Conservation (phyloP, 768 basidiomycete species). For the Collybia nuda region DNA sequence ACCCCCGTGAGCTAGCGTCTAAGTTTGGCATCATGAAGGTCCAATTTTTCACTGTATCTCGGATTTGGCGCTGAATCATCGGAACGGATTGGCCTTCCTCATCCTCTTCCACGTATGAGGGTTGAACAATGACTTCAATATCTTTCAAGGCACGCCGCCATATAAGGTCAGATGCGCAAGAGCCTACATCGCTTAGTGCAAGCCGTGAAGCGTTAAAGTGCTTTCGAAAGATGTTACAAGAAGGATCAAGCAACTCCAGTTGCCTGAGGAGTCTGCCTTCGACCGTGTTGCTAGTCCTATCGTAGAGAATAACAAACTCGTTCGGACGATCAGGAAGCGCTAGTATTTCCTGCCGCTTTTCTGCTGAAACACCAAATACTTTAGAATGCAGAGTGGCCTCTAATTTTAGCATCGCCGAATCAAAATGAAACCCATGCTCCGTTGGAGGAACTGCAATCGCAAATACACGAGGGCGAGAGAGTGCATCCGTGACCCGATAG, state of each 20-base stretch:
- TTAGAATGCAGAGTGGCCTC: slow-evolving; percentile 39
- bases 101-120: slow-evolving; percentile 34
- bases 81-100: slow-evolving; percentile 26
- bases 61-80: slow-evolving; percentile 23
- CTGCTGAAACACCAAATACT: slow-evolving; percentile 33
- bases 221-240: slow-evolving; percentile 33
- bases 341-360: slow-evolving; percentile 28
- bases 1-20: slow-evolving; percentile 52
- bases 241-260: slow-evolving; percentile 44
- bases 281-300: slow-evolving; percentile 28
- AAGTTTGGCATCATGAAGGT: slow-evolving; percentile 63
- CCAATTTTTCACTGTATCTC: slow-evolving; percentile 56
- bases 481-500: slow-evolving; percentile 33
- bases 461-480: slow-evolving; percentile 43
- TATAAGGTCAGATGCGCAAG: slow-evolving; percentile 67
- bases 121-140: slow-evolving; percentile 27
- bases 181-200: slow-evolving; percentile 55
- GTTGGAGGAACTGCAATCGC: slow-evolving; percentile 30
- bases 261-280: slow-evolving; percentile 43
- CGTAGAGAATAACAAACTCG: slow-evolving; percentile 58
- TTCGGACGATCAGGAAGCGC: slow-evolving; percentile 38
- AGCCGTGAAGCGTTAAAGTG: slow-evolving; percentile 47
- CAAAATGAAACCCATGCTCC: slow-evolving; percentile 23
- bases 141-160: slow-evolving; percentile 59
- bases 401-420: slow-evolving; percentile 34